Conservation (phyloP, 768 basidiomycete genomes). For the Cytidiella melzeri region DNA sequence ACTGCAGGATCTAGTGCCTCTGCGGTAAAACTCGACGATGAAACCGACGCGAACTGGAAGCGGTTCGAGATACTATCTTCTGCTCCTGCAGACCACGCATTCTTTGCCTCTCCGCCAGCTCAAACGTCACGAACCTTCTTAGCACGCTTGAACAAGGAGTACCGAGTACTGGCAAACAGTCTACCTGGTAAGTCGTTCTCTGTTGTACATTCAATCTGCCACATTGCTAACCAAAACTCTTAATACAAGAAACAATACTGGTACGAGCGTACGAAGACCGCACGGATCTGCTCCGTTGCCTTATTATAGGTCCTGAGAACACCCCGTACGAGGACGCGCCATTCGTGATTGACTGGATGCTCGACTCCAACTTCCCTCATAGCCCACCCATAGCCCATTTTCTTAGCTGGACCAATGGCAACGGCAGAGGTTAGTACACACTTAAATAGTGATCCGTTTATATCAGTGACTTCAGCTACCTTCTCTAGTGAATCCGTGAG, state of each 20-base stretch:
- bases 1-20: not conserved
- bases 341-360: slow-evolving; percentile 91
- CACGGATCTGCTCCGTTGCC: slow-evolving; percentile 74
- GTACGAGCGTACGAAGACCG: slow-evolving; percentile 91
- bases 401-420: slow-evolving; percentile 90
- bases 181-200: slow-evolving; percentile 76
- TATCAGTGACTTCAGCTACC: not conserved
- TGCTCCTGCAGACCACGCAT: slow-evolving; percentile 81
- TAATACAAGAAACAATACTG: slow-evolving; percentile 65
- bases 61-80: slow-evolving; percentile 76
- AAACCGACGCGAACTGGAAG: slow-evolving; percentile 53
- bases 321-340: slow-evolving; percentile 96
- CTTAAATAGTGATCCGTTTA: not conserved
- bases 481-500: slow-evolving; percentile 69
- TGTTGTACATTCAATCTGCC: too few species aligned
- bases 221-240: slow-evolving; percentile 1
- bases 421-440: slow-evolving; percentile 62
- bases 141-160: slow-evolving; percentile 74
- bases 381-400: slow-evolving; percentile 86
- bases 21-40: slow-evolving; percentile 14
- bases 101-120: slow-evolving; percentile 50
- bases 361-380: slow-evolving; percentile 79
- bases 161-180: slow-evolving; percentile 69
- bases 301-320: slow-evolving; percentile 90
- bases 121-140: slow-evolving; percentile 72